Evolutionary conservation across 176 grass and related monocot species (phyloP).

Genomic region (Carex kokanica): DNA sequence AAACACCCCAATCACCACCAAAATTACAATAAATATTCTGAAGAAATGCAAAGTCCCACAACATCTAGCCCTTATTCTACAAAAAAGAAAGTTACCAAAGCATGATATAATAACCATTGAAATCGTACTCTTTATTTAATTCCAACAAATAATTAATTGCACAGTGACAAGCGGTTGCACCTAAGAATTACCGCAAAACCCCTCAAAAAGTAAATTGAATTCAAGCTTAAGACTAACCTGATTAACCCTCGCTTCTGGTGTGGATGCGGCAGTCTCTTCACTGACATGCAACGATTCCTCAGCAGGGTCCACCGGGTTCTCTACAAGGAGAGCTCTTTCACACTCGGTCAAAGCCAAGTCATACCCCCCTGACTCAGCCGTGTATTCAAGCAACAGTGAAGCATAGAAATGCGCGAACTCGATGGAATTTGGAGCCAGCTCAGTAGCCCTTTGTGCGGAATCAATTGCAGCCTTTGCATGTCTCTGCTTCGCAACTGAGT

Average conservation of each 20-base stretch:
- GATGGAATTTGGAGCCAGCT: slow-evolving; percentile 67
- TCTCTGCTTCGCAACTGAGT: slow-evolving; percentile 48
- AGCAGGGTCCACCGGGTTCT: slow-evolving; percentile 44
- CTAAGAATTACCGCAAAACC: background rate
- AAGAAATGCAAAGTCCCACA: background rate
- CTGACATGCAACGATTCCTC: slow-evolving; percentile 53
- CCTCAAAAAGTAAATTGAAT: background rate
- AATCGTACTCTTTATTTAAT: background rate
- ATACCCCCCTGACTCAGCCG: slow-evolving; percentile 43
- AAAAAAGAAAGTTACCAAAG: background rate
- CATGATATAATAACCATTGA: background rate
- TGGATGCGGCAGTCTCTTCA: slow-evolving; percentile 36
- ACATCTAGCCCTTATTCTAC: background rate
- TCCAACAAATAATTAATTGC: background rate
- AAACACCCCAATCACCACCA: background rate
- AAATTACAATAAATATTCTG: background rate
- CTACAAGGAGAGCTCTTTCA: slow-evolving; percentile 57
- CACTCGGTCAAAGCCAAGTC: slow-evolving; percentile 70
- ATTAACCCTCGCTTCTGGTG: slow-evolving; percentile 34
- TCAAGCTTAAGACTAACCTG: slow-evolving; percentile 30
- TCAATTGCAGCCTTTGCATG: slow-evolving; percentile 51
- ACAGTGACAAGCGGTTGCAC: background rate
- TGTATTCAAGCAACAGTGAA: slow-evolving; percentile 49
- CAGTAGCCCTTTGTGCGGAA: slow-evolving; percentile 44
- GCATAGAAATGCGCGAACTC: slow-evolving; percentile 86